A percentile compares a stretch with the other conserved stretches of the same genome.
Conservation (phyloP, 2,329 filamentous ascomycete species). For the Beauveria pseudobassiana region DNA sequence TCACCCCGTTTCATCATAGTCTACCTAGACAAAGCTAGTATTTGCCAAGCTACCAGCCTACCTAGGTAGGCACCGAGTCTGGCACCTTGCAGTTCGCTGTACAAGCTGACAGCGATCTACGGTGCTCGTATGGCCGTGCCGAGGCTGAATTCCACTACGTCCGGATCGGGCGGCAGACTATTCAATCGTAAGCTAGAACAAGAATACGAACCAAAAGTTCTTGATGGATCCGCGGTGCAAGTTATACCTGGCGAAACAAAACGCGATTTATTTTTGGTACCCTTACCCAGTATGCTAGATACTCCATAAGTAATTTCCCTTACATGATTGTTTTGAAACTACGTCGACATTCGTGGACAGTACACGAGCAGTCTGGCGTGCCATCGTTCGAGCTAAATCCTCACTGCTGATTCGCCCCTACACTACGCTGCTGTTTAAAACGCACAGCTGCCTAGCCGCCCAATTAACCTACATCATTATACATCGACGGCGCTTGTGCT, state of each 20-base stretch:
- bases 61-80: background rate
- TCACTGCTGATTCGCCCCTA: background rate
- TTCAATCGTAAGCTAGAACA: background rate
- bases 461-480: conserved; percentile 1
- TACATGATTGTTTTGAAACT: background rate
- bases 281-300: conserved; percentile 3
- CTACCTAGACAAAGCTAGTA: no score
- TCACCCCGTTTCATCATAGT: background rate
- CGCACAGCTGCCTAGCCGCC: background rate
- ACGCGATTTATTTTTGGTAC: background rate
- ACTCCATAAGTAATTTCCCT: background rate
- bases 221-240: background rate
- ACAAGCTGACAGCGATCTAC: background rate
- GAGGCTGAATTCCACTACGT: background rate
- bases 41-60: background rate
- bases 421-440: background rate
- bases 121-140: background rate
- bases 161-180: background rate
- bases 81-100: background rate
- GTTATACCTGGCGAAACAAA: background rate
- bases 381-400: background rate
- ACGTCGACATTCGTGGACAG: background rate
- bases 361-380: background rate
- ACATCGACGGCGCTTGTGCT: background rate
- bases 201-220: background rate